phyloP scores from a whole-genome alignment of 257 asterid species.

The Schizonepeta tenuifolia region DNA sequence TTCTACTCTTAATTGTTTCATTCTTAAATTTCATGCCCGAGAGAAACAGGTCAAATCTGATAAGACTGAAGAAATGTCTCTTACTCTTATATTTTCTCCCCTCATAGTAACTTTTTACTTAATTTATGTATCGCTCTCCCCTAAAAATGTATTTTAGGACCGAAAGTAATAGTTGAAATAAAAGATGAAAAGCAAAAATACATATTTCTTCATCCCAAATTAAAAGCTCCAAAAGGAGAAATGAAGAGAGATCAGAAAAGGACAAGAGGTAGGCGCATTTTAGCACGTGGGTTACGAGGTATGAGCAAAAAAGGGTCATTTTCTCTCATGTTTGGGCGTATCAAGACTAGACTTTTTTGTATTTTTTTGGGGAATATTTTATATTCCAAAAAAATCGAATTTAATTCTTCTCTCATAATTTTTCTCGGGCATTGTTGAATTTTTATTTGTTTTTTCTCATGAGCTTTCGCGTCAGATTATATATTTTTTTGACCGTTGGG shows the following conservation, averaged over 20 bases:
- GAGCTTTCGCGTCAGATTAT: slow-evolving; percentile 36
- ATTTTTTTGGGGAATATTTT: slow-evolving; percentile 24
- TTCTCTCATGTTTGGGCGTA: slow-evolving; percentile 40
- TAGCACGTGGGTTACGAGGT: slow-evolving; percentile 66
- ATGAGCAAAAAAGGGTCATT: slow-evolving; percentile 30
- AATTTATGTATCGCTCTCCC: too few species aligned
- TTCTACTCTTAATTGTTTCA: too few species aligned
- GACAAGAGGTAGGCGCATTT: slow-evolving; percentile 50
- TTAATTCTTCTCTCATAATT: not conserved
- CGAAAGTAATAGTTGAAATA: not conserved
- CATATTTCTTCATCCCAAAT: not conserved
- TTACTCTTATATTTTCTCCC: too few species aligned
- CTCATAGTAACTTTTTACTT: too few species aligned
- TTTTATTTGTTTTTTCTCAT: not conserved
- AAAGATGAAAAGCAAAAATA: not conserved
- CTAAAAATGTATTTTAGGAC: too few species aligned
- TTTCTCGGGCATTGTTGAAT: slow-evolving; percentile 24
- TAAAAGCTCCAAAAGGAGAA: not conserved
- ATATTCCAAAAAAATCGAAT: slow-evolving; percentile 16
- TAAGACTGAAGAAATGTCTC: too few species aligned
- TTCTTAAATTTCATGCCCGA: too few species aligned
- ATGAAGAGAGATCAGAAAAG: not conserved
- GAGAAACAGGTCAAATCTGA: too few species aligned
- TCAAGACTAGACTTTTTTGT: slow-evolving; percentile 42
- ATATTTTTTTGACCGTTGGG: slow-evolving; percentile 45